Conservation (phyloP, 805 yeast species). For the Teunomyces aglyptinius region DNA sequence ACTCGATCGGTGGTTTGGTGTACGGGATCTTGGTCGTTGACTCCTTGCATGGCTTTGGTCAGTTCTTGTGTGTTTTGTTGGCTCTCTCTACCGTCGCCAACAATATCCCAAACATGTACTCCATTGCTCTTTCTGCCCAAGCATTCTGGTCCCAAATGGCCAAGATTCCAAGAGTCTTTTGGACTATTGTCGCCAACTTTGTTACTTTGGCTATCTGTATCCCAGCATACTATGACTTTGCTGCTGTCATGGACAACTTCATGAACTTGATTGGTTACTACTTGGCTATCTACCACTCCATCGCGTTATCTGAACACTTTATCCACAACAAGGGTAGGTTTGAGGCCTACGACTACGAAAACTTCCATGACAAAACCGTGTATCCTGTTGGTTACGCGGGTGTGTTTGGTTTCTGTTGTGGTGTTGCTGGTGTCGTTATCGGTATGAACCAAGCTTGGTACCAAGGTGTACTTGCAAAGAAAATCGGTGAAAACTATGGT, state of each 20-base stretch:
- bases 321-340: conserved; percentile 65
- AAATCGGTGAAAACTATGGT: conserved; percentile 70
- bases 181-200: conserved; percentile 78
- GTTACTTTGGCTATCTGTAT: conserved; percentile 82
- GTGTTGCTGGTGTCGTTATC: conserved; percentile 79
- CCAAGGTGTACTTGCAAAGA: conserved; percentile 61
- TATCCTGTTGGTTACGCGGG: conserved; percentile 83
- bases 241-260: conserved; percentile 72
- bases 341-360: conserved; percentile 59
- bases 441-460: conserved; percentile 92
- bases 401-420: conserved; percentile 71
- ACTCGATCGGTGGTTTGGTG: conserved; percentile 79
- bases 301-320: conserved; percentile 79
- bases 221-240: conserved; percentile 80
- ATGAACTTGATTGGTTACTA: conserved; percentile 92
- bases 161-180: conserved; percentile 74
- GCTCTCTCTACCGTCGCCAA: conserved; percentile 87
- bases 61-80: conserved; percentile 80
- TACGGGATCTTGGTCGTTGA: conserved; percentile 74
- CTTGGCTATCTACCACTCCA: conserved; percentile 78
- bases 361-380: conserved; percentile 54
- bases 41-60: conserved; percentile 85
- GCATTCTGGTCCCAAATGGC: conserved; percentile 74
- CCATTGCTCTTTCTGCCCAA: conserved; percentile 84
- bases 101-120: conserved; percentile 92